Evolutionary conservation across 306 rosid species (phyloP).

Genomic region (Castanea crenata): DNA sequence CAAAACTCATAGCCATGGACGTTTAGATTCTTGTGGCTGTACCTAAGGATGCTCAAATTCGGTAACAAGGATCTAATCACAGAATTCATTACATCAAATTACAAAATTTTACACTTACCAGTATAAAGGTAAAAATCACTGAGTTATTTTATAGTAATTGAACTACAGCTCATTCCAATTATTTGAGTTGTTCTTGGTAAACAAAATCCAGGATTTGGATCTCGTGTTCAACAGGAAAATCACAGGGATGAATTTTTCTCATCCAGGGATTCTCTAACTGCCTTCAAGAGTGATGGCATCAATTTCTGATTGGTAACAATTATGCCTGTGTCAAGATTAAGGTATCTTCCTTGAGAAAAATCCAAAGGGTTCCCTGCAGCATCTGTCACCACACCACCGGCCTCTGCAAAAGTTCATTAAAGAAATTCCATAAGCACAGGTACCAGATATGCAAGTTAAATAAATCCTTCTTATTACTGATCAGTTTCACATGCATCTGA

Average conservation of each 20-base stretch:
- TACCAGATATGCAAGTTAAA: not conserved
- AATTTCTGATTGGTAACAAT: conserved; percentile 80
- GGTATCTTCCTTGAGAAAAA: conserved; percentile 81
- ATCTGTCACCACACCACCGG: conserved; percentile 79
- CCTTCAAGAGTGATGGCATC: conserved; percentile 84
- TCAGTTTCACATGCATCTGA: too few species aligned
- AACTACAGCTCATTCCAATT: too few species aligned
- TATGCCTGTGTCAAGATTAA: conserved; percentile 76
- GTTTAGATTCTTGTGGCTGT: not conserved
- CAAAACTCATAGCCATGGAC: not conserved
- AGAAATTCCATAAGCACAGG: not conserved
- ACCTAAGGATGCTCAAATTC: not conserved
- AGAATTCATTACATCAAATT: not conserved
- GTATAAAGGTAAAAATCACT: not conserved
- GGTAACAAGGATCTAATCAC: not conserved
- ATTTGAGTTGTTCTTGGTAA: not conserved
- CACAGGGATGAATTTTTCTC: conserved; percentile 63
- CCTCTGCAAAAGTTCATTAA: conserved; percentile 52
- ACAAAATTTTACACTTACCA: not conserved
- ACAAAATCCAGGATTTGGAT: not conserved
- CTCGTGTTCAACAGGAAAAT: conserved; percentile 19
- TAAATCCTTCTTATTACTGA: too few species aligned
- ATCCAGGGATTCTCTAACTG: conserved; percentile 71
- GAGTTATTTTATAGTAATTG: too few species aligned
- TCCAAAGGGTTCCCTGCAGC: conserved; percentile 89